phyloP scores from a whole-genome alignment of 164 flowering plant species.

The Kalanchoe fedtschenkoi region DNA sequence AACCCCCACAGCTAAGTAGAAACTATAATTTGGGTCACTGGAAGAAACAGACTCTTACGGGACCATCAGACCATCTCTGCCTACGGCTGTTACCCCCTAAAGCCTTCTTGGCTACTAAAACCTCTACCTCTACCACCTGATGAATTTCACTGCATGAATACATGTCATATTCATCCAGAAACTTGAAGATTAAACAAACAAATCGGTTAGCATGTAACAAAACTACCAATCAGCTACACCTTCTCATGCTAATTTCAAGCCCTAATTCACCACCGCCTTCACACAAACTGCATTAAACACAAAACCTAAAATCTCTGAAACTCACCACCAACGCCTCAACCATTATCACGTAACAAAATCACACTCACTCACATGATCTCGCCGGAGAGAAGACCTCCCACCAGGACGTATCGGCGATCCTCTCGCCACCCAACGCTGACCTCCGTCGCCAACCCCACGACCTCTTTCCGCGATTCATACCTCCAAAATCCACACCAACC shows the following conservation, averaged over 20 bases:
- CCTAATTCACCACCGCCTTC: not conserved
- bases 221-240: too few species aligned
- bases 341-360: not conserved
- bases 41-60: too few species aligned
- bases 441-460: not conserved
- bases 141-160: too few species aligned
- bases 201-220: too few species aligned
- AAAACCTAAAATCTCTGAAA: not conserved
- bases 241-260: not conserved
- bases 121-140: too few species aligned
- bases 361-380: slow-evolving; percentile 2
- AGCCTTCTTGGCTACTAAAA: too few species aligned
- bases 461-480: slow-evolving; percentile 5
- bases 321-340: not conserved
- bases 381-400: slow-evolving; percentile 1
- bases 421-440: not conserved
- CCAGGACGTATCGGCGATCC: slow-evolving; percentile 6
- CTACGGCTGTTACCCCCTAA: too few species aligned
- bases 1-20: too few species aligned
- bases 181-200: too few species aligned
- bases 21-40: too few species aligned
- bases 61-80: too few species aligned
- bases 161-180: too few species aligned
- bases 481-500: not conserved
- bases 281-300: not conserved